Base-by-base conservation (phyloP, 2,329 filamentous ascomycete genomes). In the Aspergillus proliferans region DNA sequence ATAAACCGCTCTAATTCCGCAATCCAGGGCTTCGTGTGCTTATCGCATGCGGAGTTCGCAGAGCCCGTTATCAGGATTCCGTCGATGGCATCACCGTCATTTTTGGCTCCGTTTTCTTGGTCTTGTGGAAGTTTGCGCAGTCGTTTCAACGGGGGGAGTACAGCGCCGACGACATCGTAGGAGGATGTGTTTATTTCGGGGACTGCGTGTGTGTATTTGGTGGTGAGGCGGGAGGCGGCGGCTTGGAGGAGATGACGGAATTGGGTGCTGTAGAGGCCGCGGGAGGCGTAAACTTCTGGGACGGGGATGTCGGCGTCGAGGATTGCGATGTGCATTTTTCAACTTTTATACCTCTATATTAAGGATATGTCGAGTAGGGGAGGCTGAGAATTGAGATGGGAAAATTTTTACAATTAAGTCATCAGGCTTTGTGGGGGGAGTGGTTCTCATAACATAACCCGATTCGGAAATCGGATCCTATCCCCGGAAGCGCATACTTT, bases 261-360 rank as follows among this genome's bases (percentile, higher is more conserved):
- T 34, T 66, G 65, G 3, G 67, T 63, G 44, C 65, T 69, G 53
- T 66, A 69, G 38, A 69, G 55, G 43, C 67, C 67, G 5, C 62
- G 65, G 14, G 58, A 46, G 15, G 50, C 49, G 50, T 68, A 68
- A 47, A 70, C 59, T 22, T 56, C 46, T 9, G 58, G 60, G 12
- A 65, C 63, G 18, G 67, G 67, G 18, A 66, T 48, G 53, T 74
- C 59, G 52, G 64, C 49, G 59, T 74, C 62, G 44, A 71, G 52
- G 19, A 66, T 49, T 49, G 69, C 58, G 52, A 70, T 54, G 57
- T 71, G 58, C 56, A 72, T 57, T 36, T 45, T 45, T 22, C 30
- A n/a, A n/a, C 30, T 34, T 14, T 34, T 34, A 34, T 2, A 14
- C 4, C 22, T 6, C 22, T 22, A 4, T 22, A 4, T 6, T 22